Evolutionary conservation across 2,329 filamentous ascomycete genomes (phyloP), one percentile per base, ranked within the genome.

Genomic region (Pseudogymnoascus destructans): DNA sequence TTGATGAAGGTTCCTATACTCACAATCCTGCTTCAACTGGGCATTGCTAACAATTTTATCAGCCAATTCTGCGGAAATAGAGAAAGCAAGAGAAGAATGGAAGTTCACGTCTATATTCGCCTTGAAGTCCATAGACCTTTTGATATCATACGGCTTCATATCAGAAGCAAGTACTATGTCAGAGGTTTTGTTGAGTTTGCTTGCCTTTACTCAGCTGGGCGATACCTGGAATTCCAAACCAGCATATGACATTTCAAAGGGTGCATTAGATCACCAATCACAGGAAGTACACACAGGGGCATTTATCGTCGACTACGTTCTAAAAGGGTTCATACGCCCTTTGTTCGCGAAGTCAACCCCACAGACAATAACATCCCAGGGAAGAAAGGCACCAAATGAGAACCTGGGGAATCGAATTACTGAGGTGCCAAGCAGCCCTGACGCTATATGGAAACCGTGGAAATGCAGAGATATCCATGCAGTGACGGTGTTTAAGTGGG

Each of bases 311-410:
- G 73, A 76, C n/a, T 71, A 76, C 36, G 73, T 89, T 59, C 77
- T 91, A 3, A 74, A 78, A 61, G 71, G 73, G 64, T 83, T 83
- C 65, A 75, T 91, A 56, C 83, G 82, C 35, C 84, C 84, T 25
- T 72, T 87, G 5, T 90, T 91, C 72, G 75, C 77, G 25, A 77
- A 75, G 59, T 74, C 79, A 13, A 78, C 75, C 17, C 76, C 80
- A 4, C 68, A 69, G 1, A 72, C 73, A 2, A 71, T 86, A 49
- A 85, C 83, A 2, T 70, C 76, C 1, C 73, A 78, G 4, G 82
- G 82, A 19, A 76, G 80, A 30, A 81, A 78, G 66, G 74, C 74
- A 36, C 79, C 75, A 55, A 66, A 70, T 27, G 69, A 75, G 3
- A 65, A 70, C 1, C 67, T 71, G 21, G 72, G 72, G 42, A 68